A percentile compares a stretch with the other conserved stretches of the same genome.
Evolutionary conservation across 1,139 yeast species (phyloP).

Genomic region (Nadsonia commutata): DNA sequence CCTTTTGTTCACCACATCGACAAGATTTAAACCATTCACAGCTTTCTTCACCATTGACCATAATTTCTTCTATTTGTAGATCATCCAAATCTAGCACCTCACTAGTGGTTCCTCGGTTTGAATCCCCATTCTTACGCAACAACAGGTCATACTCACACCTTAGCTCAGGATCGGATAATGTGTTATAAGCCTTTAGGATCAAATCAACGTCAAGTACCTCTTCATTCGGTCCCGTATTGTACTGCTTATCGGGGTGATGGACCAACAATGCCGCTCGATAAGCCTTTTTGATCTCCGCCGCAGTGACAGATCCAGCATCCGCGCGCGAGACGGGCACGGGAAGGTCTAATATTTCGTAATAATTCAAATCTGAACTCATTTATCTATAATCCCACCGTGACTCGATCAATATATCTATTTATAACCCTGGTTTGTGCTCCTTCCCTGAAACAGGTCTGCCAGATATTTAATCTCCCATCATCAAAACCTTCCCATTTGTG

Average conservation of each 20-base stretch:
- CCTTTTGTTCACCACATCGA: conserved; percentile 44
- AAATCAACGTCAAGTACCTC: conserved; percentile 22
- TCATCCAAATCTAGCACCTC: conserved; percentile 54
- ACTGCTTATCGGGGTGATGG: conserved; percentile 64
- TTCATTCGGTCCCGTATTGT: conserved; percentile 6
- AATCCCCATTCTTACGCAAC: conserved; percentile 33
- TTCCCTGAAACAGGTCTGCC: too few relatives aligned
- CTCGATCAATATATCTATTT: too few relatives aligned
- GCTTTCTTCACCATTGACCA: conserved; percentile 19
- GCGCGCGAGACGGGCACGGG: conserved; percentile 7
- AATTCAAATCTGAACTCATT: neutral
- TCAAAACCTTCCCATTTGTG: too few relatives aligned
- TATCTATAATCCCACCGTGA: too few relatives aligned
- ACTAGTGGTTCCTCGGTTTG: conserved; percentile 33
- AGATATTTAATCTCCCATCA: too few relatives aligned
- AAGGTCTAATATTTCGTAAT: conserved; percentile 5
- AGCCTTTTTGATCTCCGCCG: conserved; percentile 39
- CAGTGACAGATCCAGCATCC: conserved; percentile 22
- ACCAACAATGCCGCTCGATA: conserved; percentile 44
- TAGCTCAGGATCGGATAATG: conserved; percentile 28
- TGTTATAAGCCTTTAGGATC: conserved; percentile 47
- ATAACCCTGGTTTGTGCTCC: too few relatives aligned
- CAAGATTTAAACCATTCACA: conserved; percentile 40
- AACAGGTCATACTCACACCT: conserved; percentile 37
- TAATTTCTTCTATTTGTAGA: conserved; percentile 13